These are phyloP conservation scores for Chytridium lagenaria DNA, from an alignment of 371 early-diverging fungal species.

Conservation along the genomic window DNA sequence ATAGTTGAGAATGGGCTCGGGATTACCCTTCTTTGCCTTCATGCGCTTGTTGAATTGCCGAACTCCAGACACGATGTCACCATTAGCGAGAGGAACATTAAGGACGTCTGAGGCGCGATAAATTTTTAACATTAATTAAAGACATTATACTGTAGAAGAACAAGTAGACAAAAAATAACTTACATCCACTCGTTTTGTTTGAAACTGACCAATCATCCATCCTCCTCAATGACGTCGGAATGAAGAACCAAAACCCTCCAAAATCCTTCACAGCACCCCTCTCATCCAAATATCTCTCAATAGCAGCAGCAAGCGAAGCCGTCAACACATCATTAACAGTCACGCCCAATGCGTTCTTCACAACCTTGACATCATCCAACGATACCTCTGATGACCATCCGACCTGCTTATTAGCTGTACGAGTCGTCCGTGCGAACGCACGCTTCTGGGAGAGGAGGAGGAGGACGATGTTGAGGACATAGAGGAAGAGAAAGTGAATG, in stretches of 20 bases:
- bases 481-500: constrained; percentile 14
- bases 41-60: constrained; percentile 26
- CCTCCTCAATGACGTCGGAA: constrained; percentile 34
- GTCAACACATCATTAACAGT: constrained; percentile 45
- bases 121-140: neutral
- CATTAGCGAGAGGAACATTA: constrained; percentile 22
- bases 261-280: constrained; percentile 25
- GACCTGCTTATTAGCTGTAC: constrained; percentile 32
- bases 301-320: constrained; percentile 27
- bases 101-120: constrained; percentile 34
- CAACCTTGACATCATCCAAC: constrained; percentile 25
- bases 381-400: constrained; percentile 29
- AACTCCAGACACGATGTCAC: constrained; percentile 19
- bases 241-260: constrained; percentile 34
- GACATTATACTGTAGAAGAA: neutral
- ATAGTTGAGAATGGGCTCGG: constrained; percentile 36
- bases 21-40: constrained; percentile 28
- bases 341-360: constrained; percentile 27
- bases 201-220: constrained; percentile 30
- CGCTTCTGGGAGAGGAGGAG: constrained; percentile 12
- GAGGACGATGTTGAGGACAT: constrained; percentile 12
- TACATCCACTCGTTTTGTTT: constrained; percentile 31
- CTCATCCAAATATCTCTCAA: constrained; percentile 22
- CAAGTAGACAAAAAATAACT: constrained; percentile 1
- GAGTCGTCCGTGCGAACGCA: constrained; percentile 17